Evolutionary conservation across 169 alveolate species (phyloP).

Genomic region (Perkinsus chesapeaki): DNA sequence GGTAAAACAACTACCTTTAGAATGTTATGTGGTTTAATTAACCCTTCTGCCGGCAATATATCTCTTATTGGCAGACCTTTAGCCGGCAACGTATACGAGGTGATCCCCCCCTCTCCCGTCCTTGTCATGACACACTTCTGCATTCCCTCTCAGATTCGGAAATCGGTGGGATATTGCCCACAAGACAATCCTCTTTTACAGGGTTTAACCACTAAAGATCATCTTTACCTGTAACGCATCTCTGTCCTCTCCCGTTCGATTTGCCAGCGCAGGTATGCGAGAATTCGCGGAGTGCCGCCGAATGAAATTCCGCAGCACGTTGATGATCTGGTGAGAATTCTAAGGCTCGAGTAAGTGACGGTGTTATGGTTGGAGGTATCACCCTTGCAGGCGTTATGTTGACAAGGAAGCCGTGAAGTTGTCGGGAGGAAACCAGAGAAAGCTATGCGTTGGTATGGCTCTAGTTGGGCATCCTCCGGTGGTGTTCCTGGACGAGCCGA

Average conservation of each 20-base stretch:
- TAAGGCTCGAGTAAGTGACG: background rate
- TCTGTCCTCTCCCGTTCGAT: background rate
- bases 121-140: background rate
- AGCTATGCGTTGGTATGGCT: constrained; percentile 68
- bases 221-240: constrained; percentile 43
- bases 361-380: background rate
- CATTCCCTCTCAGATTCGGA: constrained; percentile 21
- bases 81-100: background rate
- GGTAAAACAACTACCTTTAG: constrained; percentile 80
- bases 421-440: constrained; percentile 71
- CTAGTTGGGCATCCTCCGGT: constrained; percentile 72
- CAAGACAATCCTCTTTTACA: constrained; percentile 63
- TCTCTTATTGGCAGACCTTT: background rate
- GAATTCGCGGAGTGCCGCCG: constrained; percentile 57
- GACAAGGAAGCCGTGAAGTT: background rate
- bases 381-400: background rate
- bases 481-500: constrained; percentile 74
- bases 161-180: constrained; percentile 71
- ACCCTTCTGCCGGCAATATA: background rate
- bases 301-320: constrained; percentile 28
- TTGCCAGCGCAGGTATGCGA: constrained; percentile 37
- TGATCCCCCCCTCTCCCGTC: background rate
- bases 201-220: constrained; percentile 56
- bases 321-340: background rate
- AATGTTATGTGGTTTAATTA: constrained; percentile 14